These are phyloP conservation scores for Colletotrichum melonis DNA, from an alignment of 2,329 filamentous ascomycete species.

Conservation along the genomic window DNA sequence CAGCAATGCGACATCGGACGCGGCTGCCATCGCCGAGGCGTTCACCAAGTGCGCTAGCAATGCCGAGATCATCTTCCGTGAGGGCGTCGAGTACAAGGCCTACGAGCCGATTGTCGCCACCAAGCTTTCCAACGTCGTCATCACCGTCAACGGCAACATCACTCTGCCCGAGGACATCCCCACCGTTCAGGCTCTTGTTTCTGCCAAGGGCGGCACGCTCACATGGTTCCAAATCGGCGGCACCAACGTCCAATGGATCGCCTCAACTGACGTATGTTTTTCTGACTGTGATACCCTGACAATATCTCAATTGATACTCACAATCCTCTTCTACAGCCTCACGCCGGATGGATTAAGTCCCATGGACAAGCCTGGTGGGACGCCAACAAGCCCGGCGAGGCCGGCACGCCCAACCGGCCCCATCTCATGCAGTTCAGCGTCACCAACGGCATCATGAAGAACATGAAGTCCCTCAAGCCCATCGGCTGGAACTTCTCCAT, in stretches of 20 bases:
- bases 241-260: constrained; percentile 45
- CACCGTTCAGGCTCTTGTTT: constrained; percentile 49
- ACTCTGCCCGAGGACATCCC: constrained; percentile 54
- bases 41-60: constrained; percentile 49
- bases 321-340: constrained; percentile 22
- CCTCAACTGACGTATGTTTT: constrained; percentile 47
- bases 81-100: constrained; percentile 55
- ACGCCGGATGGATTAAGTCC: constrained; percentile 55
- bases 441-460: constrained; percentile 47
- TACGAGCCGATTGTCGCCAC: constrained; percentile 51
- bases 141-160: constrained; percentile 54
- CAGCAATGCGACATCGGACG: constrained; percentile 51
- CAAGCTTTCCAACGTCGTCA: constrained; percentile 54
- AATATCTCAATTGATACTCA: background rate
- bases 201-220: constrained; percentile 42
- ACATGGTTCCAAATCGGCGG: constrained; percentile 53
- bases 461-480: constrained; percentile 55
- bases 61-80: constrained; percentile 49
- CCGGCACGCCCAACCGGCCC: constrained; percentile 51
- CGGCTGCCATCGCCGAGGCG: constrained; percentile 48
- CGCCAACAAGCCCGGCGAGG: constrained; percentile 50
- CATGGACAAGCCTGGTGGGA: constrained; percentile 60
- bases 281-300: background rate
- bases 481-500: constrained; percentile 55
- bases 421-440: constrained; percentile 53